A percentile compares a stretch with the other conserved stretches of the same genome.
These are phyloP conservation scores for Chimonanthus salicifolius DNA, from an alignment of 164 flowering plant species.

Conservation along the genomic window DNA sequence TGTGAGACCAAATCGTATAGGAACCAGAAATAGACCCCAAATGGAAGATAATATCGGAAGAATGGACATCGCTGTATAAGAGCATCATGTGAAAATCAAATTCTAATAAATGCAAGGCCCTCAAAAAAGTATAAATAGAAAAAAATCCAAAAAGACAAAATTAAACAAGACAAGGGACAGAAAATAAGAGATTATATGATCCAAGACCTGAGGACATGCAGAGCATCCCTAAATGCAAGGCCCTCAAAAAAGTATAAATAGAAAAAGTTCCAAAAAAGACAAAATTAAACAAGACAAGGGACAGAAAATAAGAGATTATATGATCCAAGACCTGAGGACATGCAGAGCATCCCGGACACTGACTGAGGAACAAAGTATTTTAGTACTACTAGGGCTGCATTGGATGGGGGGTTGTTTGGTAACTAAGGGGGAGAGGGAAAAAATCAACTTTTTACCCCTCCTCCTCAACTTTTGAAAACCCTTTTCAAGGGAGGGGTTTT, in stretches of 20 bases:
- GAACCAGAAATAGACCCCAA: conserved; percentile 19
- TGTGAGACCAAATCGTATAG: conserved; percentile 17
- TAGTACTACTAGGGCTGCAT: not conserved
- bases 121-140: not conserved
- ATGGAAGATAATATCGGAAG: conserved; percentile 17
- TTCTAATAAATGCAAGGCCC: not conserved
- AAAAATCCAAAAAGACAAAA: not conserved
- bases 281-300: no score
- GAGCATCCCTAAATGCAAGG: not conserved
- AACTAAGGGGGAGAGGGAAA: no score
- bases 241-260: not conserved
- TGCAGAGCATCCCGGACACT: not conserved
- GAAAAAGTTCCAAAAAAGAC: not conserved
- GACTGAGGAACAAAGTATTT: not conserved
- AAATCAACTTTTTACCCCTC: no score
- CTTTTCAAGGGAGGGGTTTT: no score
- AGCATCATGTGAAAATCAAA: not conserved
- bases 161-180: no score
- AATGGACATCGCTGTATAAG: conserved; percentile 14
- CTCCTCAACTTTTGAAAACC: no score
- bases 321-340: not conserved
- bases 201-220: not conserved
- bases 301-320: no score
- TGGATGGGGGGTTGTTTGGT: no score
- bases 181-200: not conserved